These are phyloP conservation scores for Trichophyton simii DNA, from an alignment of 2,329 filamentous ascomycete species.

Conservation along the genomic window DNA sequence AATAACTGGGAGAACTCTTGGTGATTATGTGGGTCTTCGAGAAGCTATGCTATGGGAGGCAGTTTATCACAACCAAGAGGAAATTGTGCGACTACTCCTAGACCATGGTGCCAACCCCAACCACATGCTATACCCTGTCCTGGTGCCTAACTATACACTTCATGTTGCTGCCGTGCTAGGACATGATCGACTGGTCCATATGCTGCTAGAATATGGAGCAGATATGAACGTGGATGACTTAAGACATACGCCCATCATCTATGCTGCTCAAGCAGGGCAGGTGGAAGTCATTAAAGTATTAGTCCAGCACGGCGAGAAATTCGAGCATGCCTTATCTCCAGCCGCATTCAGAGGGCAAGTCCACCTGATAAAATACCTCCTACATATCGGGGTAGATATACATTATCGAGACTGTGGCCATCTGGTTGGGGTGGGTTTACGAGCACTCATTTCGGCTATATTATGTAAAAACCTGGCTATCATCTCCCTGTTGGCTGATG, in stretches of 20 bases:
- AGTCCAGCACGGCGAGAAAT: not conserved
- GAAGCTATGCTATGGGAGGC: not conserved
- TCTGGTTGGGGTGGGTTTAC: not conserved
- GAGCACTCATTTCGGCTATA: not conserved
- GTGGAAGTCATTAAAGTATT: not conserved
- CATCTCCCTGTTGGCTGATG: not conserved
- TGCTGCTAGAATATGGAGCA: not conserved
- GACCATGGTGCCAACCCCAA: not conserved
- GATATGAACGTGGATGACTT: no score
- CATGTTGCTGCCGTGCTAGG: not conserved
- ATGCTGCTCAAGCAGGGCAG: not conserved
- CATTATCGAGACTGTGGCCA: not conserved
- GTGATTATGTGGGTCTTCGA: not conserved
- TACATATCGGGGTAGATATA: not conserved
- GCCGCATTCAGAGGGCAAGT: not conserved
- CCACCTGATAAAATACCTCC: not conserved
- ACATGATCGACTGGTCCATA: not conserved
- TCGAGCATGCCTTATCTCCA: not conserved
- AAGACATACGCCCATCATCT: not conserved
- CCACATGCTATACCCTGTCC: not conserved
- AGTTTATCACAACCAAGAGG: not conserved
- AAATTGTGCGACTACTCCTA: not conserved
- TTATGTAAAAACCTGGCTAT: not conserved
- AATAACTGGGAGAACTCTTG: not conserved
- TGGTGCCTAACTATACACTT: not conserved